Conservation (phyloP, 2,329 filamentous ascomycete species). For the Thermochaetoides dissita region DNA sequence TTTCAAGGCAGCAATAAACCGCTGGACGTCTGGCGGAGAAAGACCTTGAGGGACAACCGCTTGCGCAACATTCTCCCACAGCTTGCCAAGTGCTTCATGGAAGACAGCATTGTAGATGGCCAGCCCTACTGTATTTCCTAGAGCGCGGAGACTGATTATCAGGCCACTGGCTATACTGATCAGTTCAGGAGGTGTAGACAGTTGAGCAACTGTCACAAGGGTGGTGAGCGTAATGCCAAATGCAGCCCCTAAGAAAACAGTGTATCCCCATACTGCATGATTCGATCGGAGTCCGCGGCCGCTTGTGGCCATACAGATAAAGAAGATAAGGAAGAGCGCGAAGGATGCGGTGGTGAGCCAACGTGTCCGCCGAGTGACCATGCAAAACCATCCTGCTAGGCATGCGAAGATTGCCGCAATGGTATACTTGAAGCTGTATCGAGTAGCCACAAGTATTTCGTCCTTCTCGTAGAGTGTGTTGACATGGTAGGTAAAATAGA, state of each 20-base stretch:
- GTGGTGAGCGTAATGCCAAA: constrained; percentile 24
- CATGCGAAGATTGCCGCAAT: constrained; percentile 18
- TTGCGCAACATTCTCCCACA: too few species aligned
- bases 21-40: too few species aligned
- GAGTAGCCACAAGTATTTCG: constrained; percentile 19
- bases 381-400: constrained; percentile 21
- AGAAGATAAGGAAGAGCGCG: constrained; percentile 20
- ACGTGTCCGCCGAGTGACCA: constrained; percentile 16
- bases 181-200: constrained; percentile 13
- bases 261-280: constrained; percentile 23
- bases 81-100: too few species aligned
- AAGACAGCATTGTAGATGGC: too few species aligned
- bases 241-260: constrained; percentile 16
- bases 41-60: too few species aligned
- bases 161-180: background rate
- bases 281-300: constrained; percentile 8
- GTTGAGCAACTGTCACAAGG: constrained; percentile 24
- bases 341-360: constrained; percentile 18
- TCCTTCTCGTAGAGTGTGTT: constrained; percentile 24
- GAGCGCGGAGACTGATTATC: background rate
- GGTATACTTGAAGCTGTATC: constrained; percentile 23
- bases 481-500: constrained; percentile 27
- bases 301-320: constrained; percentile 23
- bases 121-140: background rate
- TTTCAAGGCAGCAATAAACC: too few species aligned